Evolutionary conservation across 2,329 filamentous ascomycete species (phyloP).

Genomic region (Aspergillus flavus): DNA sequence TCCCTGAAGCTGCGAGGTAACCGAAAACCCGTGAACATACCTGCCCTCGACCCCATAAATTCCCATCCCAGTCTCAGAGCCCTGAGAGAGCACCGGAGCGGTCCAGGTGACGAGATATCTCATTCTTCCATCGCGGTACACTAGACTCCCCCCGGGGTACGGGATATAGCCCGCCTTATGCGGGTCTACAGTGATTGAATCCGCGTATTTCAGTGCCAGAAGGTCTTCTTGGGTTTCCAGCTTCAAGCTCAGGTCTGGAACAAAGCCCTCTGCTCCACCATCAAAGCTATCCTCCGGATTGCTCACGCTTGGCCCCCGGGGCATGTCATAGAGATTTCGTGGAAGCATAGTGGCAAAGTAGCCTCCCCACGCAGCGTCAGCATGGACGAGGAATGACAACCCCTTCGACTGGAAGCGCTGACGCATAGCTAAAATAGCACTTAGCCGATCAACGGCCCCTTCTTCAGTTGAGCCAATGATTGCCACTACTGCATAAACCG

Average conservation of each 20-base stretch:
- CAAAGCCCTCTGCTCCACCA: constrained; percentile 15
- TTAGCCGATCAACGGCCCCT: constrained; percentile 50
- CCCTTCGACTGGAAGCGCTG: constrained; percentile 47
- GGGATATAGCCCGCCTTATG: constrained; percentile 53
- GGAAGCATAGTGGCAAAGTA: constrained; percentile 52
- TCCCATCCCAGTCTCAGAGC: constrained; percentile 42
- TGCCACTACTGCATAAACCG: constrained; percentile 50
- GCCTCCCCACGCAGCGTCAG: constrained; percentile 55
- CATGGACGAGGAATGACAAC: constrained; percentile 51
- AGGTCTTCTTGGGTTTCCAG: constrained; percentile 39
- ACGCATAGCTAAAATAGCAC: constrained; percentile 43
- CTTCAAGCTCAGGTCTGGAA: constrained; percentile 23
- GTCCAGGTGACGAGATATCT: constrained; percentile 50
- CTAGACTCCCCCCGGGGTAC: constrained; percentile 50
- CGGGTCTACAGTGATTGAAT: constrained; percentile 53
- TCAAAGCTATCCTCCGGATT: neutral
- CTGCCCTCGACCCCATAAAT: constrained; percentile 49
- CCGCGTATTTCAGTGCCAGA: constrained; percentile 42
- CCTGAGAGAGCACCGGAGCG: constrained; percentile 43
- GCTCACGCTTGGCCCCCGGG: neutral
- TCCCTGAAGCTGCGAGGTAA: neutral
- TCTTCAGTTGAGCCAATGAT: constrained; percentile 56
- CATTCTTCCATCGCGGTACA: constrained; percentile 49
- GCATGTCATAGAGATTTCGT: constrained; percentile 11
- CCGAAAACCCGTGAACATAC: neutral